Conservation (phyloP, 768 basidiomycete species). For the Suillus occidentalis region DNA sequence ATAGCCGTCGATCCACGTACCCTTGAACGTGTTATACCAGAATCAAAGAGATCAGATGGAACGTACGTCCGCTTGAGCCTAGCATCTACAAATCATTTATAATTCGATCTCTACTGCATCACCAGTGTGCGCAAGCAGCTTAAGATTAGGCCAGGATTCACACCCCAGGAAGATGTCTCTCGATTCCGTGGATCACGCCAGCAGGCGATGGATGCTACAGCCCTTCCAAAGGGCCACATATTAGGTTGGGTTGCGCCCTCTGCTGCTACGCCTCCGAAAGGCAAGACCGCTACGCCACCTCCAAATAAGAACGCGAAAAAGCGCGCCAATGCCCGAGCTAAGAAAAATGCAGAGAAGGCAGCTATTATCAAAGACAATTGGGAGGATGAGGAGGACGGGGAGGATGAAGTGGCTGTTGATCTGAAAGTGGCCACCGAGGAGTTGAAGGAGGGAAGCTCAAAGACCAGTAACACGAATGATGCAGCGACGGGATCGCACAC, state of each 20-base stretch:
- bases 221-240: conserved; percentile 77
- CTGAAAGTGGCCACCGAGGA: conserved; percentile 18
- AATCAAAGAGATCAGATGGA: conserved; percentile 81
- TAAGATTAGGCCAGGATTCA: conserved; percentile 90
- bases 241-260: conserved; percentile 76
- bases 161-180: conserved; percentile 91
- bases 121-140: conserved; percentile 81
- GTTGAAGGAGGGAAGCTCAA: conserved; percentile 27
- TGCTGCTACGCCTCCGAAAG: conserved; percentile 35
- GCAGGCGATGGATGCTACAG: conserved; percentile 62
- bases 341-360: conserved; percentile 54
- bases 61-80: conserved; percentile 47
- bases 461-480: conserved; percentile 14
- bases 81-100: conserved; percentile 13
- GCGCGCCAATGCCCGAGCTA: conserved; percentile 78
- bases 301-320: conserved; percentile 82
- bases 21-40: conserved; percentile 85
- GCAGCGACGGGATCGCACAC: conserved; percentile 24
- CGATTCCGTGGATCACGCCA: conserved; percentile 81
- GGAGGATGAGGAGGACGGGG: conserved; percentile 70
- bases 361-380: conserved; percentile 69
- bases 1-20: conserved; percentile 86
- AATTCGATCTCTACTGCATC: conserved; percentile 1
- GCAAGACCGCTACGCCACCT: conserved; percentile 33
- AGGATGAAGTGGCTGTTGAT: conserved; percentile 20